Base-by-base conservation (phyloP, 2,329 filamentous ascomycete genomes). In the Aspergillus ruber region DNA sequence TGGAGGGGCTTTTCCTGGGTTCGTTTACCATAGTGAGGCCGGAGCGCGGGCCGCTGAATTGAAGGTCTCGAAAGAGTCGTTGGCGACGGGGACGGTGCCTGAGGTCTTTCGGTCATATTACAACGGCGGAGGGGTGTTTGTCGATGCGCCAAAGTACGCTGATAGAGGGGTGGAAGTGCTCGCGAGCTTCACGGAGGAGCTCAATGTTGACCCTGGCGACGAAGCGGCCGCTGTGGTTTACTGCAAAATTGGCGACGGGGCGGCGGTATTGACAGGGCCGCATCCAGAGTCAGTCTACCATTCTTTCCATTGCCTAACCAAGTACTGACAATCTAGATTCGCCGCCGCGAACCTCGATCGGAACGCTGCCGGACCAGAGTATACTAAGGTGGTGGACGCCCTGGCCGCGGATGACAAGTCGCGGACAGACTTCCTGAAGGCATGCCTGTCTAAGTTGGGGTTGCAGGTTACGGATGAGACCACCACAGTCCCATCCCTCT, bases 101-200 rank as follows among this genome's bases (percentile, higher is more conserved):
- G 77, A 81, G 1, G 73, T 75, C 1, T 88, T 95, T 50, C 74
- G 77, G 45, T 84, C 82, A 12, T 98, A 98, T 64, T 96, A 91
- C 67, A 98, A 98, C 58, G 93, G 93, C 1, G 93, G 93, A 1
- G 90, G 93, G 3, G 83, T 95, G 1, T 98, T 97, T 71, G 88
- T 95, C 1, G 85, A 93, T 68, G 85, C 86, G 1, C 76, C 78
- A 3, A 80, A 77, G 40, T 74, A 81, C 47, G 71, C 74, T 47
- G 76, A 79, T 25, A 71, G 77, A 53, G 86, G 85, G 1, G 81
- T 96, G 0, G 82, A 96, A 66, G 78, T 95, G 6, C 73, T 98
- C 20, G 93, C 91, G 1, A 86, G 78, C 49, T 98, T 93, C 63
- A 77, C 77, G 0, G 85, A 89, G 32, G 74, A 84, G 12, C 67